Conservation (phyloP, 495 filamentous ascomycete species). For the Extremus antarcticus region DNA sequence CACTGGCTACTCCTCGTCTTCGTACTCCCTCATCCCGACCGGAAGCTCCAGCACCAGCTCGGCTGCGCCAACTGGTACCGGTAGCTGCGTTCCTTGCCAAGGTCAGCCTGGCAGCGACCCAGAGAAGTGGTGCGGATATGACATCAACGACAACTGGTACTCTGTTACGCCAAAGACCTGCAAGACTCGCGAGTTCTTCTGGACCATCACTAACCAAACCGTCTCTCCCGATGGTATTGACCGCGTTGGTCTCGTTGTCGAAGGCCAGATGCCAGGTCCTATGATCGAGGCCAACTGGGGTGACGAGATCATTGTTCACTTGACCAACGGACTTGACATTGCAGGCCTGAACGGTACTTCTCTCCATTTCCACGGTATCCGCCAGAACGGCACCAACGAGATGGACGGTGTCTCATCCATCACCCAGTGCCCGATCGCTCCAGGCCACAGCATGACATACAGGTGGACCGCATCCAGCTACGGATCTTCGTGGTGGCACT, state of each 20-base stretch:
- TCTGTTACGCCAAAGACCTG: constrained; percentile 28
- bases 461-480: constrained; percentile 22
- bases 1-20: background rate
- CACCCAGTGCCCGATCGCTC: constrained; percentile 36
- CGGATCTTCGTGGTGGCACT: constrained; percentile 32
- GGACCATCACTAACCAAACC: constrained; percentile 26
- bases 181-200: constrained; percentile 22
- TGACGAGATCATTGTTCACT: constrained; percentile 27
- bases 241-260: constrained; percentile 24
- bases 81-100: constrained; percentile 26
- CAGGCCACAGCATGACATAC: constrained; percentile 30
- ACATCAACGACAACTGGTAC: constrained; percentile 28
- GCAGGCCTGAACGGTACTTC: constrained; percentile 32
- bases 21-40: background rate
- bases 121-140: constrained; percentile 24
- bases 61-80: background rate
- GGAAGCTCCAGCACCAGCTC: background rate
- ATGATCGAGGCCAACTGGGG: constrained; percentile 31
- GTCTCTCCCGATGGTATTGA: constrained; percentile 28
- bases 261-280: constrained; percentile 30
- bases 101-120: constrained; percentile 26
- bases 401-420: constrained; percentile 36
- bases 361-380: constrained; percentile 43
- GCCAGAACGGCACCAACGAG: constrained; percentile 38
- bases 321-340: constrained; percentile 24